These are phyloP conservation scores for Solanum hybrid DNA, from an alignment of 305 asterid genomes.

Conservation along the genomic window DNA sequence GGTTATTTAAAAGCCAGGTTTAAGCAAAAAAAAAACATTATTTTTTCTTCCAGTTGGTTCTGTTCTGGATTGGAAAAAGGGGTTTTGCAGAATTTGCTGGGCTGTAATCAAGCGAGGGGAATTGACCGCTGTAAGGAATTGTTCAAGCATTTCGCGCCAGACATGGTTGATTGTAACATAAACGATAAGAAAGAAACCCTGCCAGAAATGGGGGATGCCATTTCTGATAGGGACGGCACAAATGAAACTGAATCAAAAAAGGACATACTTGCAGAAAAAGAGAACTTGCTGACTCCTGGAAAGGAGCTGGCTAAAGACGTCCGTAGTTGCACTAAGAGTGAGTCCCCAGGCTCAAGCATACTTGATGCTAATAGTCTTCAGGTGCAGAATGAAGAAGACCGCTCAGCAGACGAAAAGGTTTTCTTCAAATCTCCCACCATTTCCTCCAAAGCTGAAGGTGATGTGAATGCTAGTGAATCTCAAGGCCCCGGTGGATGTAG, in stretches of 20 bases:
- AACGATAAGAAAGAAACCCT: slow-evolving; percentile 21
- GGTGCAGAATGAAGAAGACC: neutral
- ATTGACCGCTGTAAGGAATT: neutral
- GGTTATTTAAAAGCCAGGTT: neutral
- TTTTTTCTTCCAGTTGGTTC: neutral
- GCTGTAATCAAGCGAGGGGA: neutral
- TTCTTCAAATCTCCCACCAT: neutral
- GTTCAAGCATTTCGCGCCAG: neutral
- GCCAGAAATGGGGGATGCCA: slow-evolving; percentile 10
- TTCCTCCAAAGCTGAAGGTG: neutral
- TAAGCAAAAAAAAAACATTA: neutral
- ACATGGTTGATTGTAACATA: slow-evolving; percentile 14
- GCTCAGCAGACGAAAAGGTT: neutral
- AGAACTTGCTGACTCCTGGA: neutral
- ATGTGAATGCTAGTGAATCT: slow-evolving; percentile 1
- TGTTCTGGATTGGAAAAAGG: neutral
- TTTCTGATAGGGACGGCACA: neutral
- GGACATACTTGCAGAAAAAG: slow-evolving; percentile 11
- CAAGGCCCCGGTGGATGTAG: slow-evolving; percentile 1
- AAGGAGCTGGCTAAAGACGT: neutral
- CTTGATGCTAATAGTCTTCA: neutral
- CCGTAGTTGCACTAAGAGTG: neutral
- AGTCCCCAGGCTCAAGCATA: neutral
- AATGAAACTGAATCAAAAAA: slow-evolving; percentile 4
- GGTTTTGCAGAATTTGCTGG: neutral